Base-by-base conservation (phyloP, 1,284 basidiomycete genomes). In the Sphagnurus paluster region DNA sequence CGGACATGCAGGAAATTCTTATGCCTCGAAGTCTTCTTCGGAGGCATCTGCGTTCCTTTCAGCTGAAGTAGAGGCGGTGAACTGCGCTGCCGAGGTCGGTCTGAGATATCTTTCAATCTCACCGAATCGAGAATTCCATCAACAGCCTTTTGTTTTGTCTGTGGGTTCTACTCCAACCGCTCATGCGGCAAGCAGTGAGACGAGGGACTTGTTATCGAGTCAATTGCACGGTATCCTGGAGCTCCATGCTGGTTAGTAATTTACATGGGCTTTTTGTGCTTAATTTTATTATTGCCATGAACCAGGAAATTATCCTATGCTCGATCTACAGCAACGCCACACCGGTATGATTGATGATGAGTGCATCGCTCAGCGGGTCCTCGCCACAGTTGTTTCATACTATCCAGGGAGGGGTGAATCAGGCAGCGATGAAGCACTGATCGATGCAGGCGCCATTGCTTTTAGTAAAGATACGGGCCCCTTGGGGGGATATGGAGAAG, bases 131-230 rank as follows among this genome's bases (percentile, higher is more conserved):
- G 41, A 53, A 3, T 51, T 60, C 13, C 62, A 72, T 39, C 63
- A 66, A 6, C 60, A 72, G 30, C 75, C 76, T 1, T 90, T 89
- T 56, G 75, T 89, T 0, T 68, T 93, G 17, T 87, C 87, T 2
- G 84, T 93, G 1, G 91, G 91, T 10, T 86, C 90, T n/a, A 93
- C 91, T 2, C 91, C 91, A 1, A 87, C 91, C 2, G 90, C 90
- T 0, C 87, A 91, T 60, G 82, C 82, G 8, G 87, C 85, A 4
- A 79, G 76, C 16, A 67, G 71, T n/a, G 77, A 75, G 48, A 70
- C 76, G 8, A 70, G 70, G 38, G 63, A 65, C 9, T 61, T 68
- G 29, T 58, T 87, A 10, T 67, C 74, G 6, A 64, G 71, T n/a
- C 57, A 70, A 34, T 64, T 87, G 19, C 71, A 80, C 50, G 85